A percentile compares a stretch with the other conserved stretches of the same genome.
These are phyloP conservation scores for Cornus controversa DNA, from an alignment of 148 eudicot genomes.

Conservation along the genomic window DNA sequence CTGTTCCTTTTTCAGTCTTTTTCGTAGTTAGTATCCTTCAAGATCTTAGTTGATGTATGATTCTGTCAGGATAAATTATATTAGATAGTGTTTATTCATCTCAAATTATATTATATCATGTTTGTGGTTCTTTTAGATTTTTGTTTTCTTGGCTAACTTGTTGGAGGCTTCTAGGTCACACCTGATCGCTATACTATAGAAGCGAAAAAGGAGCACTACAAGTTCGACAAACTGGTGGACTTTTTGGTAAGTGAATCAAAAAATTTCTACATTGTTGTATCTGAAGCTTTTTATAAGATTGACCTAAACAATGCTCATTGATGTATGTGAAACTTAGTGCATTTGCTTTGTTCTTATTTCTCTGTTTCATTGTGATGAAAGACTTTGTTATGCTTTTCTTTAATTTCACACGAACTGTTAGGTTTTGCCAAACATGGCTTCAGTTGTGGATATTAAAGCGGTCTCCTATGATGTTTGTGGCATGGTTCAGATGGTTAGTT, in stretches of 20 bases:
- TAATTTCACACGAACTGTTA: conserved; percentile 20
- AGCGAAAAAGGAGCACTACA: conserved; percentile 92
- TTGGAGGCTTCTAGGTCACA: conserved; percentile 58
- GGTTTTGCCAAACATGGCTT: conserved; percentile 99
- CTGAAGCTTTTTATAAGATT: neutral
- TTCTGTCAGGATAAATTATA: neutral
- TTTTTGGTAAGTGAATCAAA: conserved; percentile 53
- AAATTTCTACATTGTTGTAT: neutral
- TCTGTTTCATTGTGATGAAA: neutral
- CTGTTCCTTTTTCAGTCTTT: neutral
- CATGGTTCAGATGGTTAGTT: conserved; percentile 59
- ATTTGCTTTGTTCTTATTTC: neutral
- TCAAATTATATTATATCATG: neutral
- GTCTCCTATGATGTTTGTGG: conserved; percentile 94
- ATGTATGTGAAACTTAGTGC: neutral
- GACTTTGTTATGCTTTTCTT: neutral
- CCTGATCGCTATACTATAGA: conserved; percentile 77
- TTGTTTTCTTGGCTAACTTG: neutral
- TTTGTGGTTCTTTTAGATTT: neutral
- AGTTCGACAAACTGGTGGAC: conserved; percentile 64
- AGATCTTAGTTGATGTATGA: neutral
- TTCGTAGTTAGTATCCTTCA: neutral
- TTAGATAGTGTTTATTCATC: neutral
- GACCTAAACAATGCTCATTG: neutral
- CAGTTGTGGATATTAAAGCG: conserved; percentile 80